Evolutionary conservation across 106 monocot genomes (phyloP), one percentile per base, ranked within the genome.

Genomic region (Posidonia australis): DNA sequence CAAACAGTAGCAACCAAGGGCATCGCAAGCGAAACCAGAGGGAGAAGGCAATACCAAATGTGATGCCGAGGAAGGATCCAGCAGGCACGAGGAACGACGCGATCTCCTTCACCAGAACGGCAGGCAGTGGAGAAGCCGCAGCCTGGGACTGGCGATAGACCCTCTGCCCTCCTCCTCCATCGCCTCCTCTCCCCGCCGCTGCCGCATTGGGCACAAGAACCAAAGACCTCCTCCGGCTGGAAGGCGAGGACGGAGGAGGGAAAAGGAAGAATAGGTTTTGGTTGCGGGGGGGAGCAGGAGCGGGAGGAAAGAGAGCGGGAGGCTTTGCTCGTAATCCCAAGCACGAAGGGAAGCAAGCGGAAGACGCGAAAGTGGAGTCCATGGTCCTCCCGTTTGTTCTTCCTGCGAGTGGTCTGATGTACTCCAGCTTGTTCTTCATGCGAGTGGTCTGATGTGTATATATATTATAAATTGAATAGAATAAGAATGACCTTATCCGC

Each of bases 21-120:
- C 11, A 62, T 11, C n/a, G 6, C 16, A 62, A 63, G 42, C 41
- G 16, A 22, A 44, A 18, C 44, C 10, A 30, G 13, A 3, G 19
- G 10, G 44, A 5, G 3, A 44, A 63, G 31, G 23, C 63, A 42
- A 23, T 68, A 94, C 93, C 86, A 52, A 94, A 89, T 23, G 81
- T 82, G 51, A 84, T 54, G 25, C 70, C 79, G n/a, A 89, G 62
- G 60, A 86, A 78, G 0, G 83, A 83, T 22, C 85, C 93, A 2
- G 83, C 89, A 0, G 93, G 89, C 3, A 67, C 64, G 2, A 86
- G 55, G 55, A 76, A 59, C 0, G 83, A 72, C 3, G 81, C 64
- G 27, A 86, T 76, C 51, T 82, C 78, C 64, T 84, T 82, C 13
- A 78, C 64, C 1, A 81, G 77, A 46, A 79, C 0, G 9, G 62